Evolutionary conservation across 305 asterid genomes (phyloP).

Genomic region (Fraxinus dipetala): DNA sequence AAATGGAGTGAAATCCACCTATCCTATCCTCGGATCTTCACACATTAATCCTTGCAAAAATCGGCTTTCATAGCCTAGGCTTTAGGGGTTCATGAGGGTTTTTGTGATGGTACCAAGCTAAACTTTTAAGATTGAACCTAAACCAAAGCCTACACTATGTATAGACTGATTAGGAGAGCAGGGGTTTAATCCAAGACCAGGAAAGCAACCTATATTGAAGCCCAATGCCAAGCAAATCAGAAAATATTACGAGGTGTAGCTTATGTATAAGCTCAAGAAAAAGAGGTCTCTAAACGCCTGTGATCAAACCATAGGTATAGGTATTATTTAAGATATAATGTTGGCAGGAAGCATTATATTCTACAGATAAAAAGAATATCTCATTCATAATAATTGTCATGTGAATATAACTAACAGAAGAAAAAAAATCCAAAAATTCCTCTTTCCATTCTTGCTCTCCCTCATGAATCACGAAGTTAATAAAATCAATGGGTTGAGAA

Average conservation of each 20-base stretch:
- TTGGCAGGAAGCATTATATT: not conserved
- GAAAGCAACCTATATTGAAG: not conserved
- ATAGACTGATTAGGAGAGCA: not conserved
- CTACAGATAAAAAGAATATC: not conserved
- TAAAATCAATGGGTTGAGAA: conserved; percentile 16
- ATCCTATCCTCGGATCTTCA: not conserved
- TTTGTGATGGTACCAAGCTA: not conserved
- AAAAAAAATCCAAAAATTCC: conserved; percentile 17
- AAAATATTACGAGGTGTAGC: conserved; percentile 2
- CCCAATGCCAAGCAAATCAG: not conserved
- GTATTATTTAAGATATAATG: not conserved
- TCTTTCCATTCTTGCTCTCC: conserved; percentile 6
- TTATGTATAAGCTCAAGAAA: conserved; percentile 12
- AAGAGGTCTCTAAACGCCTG: conserved; percentile 12
- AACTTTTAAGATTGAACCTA: not conserved
- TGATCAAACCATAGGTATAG: conserved; percentile 13
- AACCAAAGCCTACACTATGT: not conserved
- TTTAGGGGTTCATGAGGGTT: not conserved
- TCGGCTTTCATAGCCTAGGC: not conserved
- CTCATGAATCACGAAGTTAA: conserved; percentile 16
- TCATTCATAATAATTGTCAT: not conserved
- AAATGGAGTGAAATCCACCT: not conserved
- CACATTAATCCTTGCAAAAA: not conserved
- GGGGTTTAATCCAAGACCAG: not conserved
- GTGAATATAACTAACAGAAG: conserved; percentile 24